Evolutionary conservation across 768 basidiomycete genomes (phyloP).

Genomic region (Trametes cinnabarina): DNA sequence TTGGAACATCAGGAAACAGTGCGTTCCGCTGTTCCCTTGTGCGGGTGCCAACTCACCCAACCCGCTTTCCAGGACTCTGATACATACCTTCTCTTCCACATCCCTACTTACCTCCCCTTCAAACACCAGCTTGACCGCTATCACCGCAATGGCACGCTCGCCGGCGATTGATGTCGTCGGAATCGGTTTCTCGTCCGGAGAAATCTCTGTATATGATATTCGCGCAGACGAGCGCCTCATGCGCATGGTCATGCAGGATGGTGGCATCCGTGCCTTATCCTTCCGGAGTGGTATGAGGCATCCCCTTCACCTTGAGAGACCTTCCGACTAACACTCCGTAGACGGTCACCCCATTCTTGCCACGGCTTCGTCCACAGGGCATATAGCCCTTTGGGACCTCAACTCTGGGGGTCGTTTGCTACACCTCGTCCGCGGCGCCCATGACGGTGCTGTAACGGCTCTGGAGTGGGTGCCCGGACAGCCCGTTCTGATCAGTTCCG

Average conservation of each 20-base stretch:
- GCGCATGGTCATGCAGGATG: conserved; percentile 88
- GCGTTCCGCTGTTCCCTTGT: conserved; percentile 27
- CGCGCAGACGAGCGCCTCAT: conserved; percentile 87
- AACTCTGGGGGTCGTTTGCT: conserved; percentile 77
- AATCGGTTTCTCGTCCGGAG: conserved; percentile 86
- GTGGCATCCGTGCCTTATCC: conserved; percentile 68
- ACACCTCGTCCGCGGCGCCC: conserved; percentile 84
- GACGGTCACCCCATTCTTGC: conserved; percentile 89
- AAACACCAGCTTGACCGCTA: conserved; percentile 38
- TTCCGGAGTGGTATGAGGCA: conserved; percentile 74
- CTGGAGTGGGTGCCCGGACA: conserved; percentile 94
- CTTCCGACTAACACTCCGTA: conserved; percentile 26
- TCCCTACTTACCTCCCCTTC: conserved; percentile 43
- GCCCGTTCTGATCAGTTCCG: conserved; percentile 83
- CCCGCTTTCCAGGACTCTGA: conserved; percentile 56
- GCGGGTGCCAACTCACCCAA: not conserved
- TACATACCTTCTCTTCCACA: conserved; percentile 70
- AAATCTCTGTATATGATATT: conserved; percentile 86
- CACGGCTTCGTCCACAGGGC: conserved; percentile 80
- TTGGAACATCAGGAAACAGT: conserved; percentile 93
- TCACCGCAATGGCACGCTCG: conserved; percentile 84
- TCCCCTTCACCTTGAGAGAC: not conserved
- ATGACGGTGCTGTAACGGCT: conserved; percentile 79
- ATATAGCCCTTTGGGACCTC: conserved; percentile 93
- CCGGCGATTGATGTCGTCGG: conserved; percentile 96